Evolutionary conservation across 495 filamentous ascomycete genomes (phyloP).

Genomic region (Choiromyces venosus): DNA sequence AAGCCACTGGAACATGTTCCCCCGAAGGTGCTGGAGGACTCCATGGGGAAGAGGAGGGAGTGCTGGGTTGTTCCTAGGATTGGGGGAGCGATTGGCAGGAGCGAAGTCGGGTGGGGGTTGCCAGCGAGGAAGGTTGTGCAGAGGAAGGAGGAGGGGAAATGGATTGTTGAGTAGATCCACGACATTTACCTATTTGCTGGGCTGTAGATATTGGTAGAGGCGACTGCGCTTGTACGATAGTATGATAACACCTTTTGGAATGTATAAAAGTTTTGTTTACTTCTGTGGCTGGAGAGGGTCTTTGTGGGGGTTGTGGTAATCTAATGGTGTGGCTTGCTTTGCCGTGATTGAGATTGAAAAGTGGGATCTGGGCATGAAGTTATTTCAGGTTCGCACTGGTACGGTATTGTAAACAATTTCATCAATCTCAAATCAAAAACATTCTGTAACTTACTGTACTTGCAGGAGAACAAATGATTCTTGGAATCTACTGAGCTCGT

Average conservation of each 20-base stretch:
- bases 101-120: conserved; percentile 73
- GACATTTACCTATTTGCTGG: not conserved
- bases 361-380: not conserved
- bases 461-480: not conserved
- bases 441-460: no score
- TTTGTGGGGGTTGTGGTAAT: not conserved
- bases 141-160: conserved; percentile 64
- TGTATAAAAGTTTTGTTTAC: not conserved
- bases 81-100: conserved; percentile 54
- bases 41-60: conserved; percentile 57
- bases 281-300: not conserved
- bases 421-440: not conserved
- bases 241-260: not conserved
- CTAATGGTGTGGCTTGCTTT: not conserved
- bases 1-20: conserved; percentile 81
- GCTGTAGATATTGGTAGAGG: not conserved
- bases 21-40: conserved; percentile 43
- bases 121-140: conserved; percentile 77
- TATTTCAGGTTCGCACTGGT: not conserved
- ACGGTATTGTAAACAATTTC: not conserved
- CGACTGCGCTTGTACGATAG: not conserved
- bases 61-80: conserved; percentile 77
- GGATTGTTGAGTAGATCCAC: conserved; percentile 63
- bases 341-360: not conserved
- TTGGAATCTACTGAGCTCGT: not conserved